These are phyloP conservation scores for Tephrocybe rancida DNA, from an alignment of 768 basidiomycete species.

Conservation along the genomic window DNA sequence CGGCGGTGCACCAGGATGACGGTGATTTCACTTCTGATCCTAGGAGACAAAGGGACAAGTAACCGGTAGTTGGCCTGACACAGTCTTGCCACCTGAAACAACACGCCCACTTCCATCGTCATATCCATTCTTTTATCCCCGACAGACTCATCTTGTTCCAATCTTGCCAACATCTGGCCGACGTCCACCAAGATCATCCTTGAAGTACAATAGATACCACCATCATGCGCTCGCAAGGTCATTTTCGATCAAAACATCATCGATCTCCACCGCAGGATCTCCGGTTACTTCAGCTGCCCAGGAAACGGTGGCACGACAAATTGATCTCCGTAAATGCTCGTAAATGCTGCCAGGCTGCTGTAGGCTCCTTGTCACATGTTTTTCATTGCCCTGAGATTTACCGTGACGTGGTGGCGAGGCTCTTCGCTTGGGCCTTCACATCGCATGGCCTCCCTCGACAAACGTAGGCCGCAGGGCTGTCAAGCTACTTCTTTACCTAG, in stretches of 20 bases:
- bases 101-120: background rate
- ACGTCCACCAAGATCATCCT: no score
- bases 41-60: background rate
- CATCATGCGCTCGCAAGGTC: background rate
- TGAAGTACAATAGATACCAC: background rate
- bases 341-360: background rate
- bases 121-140: background rate
- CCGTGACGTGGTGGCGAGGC: background rate
- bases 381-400: background rate
- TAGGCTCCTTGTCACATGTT: background rate
- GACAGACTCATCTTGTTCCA: background rate
- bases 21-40: background rate
- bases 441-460: background rate
- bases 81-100: background rate
- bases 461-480: background rate
- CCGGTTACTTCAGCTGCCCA: background rate
- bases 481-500: background rate
- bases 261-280: slow-evolving; percentile 1
- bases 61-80: background rate
- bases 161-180: background rate
- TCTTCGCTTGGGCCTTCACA: background rate
- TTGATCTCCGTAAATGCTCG: slow-evolving; percentile 2
- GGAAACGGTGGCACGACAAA: background rate
- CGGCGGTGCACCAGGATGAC: background rate
- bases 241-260: background rate